A percentile compares a stretch with the other conserved stretches of the same genome.
Conservation (phyloP, 139 green algal genomes). For the Tetradesmus obliquus region DNA sequence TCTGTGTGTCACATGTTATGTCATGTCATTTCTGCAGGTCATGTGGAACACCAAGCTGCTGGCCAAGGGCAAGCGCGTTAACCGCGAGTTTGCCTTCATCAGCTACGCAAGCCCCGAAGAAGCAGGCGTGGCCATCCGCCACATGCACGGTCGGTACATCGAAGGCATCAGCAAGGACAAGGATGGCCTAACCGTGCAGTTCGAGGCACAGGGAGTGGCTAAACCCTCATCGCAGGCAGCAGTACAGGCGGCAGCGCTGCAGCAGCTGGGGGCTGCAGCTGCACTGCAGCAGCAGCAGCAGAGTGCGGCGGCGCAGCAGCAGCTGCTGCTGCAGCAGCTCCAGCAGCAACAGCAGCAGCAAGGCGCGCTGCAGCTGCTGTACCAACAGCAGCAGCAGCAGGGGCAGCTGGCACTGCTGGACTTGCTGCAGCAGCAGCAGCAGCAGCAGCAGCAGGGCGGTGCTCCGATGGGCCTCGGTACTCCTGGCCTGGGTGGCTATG, state of each 20-base stretch:
- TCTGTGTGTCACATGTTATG: background rate
- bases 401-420: background rate
- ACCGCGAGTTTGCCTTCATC: conserved; percentile 53
- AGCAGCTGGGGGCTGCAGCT: background rate
- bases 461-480: background rate
- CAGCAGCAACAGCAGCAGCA: conserved; percentile 31
- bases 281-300: conserved; percentile 13
- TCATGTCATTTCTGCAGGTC: conserved; percentile 10
- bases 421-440: conserved; percentile 16
- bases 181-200: conserved; percentile 51
- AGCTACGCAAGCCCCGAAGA: conserved; percentile 37
- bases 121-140: conserved; percentile 33
- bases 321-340: conserved; percentile 22
- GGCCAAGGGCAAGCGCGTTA: conserved; percentile 44
- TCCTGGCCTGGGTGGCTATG: background rate
- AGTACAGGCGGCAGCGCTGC: conserved; percentile 13
- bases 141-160: conserved; percentile 34
- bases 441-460: background rate
- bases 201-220: conserved; percentile 40
- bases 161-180: conserved; percentile 47
- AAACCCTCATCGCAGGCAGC: background rate
- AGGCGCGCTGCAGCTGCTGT: background rate
- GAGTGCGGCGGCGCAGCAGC: background rate
- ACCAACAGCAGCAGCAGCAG: conserved; percentile 23
- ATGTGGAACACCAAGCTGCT: conserved; percentile 51